phyloP scores from a whole-genome alignment of 2,329 filamentous ascomycete genomes.

The Mycosphaerella sp. region DNA sequence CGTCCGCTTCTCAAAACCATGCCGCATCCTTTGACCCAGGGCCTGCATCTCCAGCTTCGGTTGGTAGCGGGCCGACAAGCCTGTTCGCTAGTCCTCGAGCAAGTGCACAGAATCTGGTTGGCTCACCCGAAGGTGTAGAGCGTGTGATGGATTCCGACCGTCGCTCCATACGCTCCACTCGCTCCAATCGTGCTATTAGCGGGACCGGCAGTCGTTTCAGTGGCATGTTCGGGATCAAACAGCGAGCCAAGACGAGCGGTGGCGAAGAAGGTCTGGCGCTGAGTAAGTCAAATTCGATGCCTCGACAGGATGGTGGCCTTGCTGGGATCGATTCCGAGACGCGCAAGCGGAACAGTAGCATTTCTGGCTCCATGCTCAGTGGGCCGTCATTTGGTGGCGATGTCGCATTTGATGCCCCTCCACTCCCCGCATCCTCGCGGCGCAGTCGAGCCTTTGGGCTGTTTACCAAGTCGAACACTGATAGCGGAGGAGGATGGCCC shows the following conservation, averaged over 20 bases:
- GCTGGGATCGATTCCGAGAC: conserved; percentile 29
- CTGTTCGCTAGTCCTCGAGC: conserved; percentile 44
- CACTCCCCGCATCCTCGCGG: conserved; percentile 23
- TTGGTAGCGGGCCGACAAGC: conserved; percentile 39
- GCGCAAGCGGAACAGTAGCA: conserved; percentile 48
- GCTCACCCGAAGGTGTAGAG: conserved; percentile 34
- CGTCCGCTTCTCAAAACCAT: not conserved
- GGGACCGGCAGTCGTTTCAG: conserved; percentile 47
- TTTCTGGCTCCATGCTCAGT: conserved; percentile 44
- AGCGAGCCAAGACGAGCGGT: conserved; percentile 54
- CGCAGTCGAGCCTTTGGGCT: conserved; percentile 46
- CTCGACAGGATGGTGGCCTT: conserved; percentile 46
- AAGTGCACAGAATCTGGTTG: conserved; percentile 41
- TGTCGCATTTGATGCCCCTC: conserved; percentile 16
- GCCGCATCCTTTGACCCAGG: conserved; percentile 17
- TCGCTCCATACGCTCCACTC: conserved; percentile 45
- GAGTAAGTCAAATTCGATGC: conserved; percentile 62
- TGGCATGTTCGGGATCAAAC: conserved; percentile 48
- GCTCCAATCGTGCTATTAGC: conserved; percentile 43
- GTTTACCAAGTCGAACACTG: conserved; percentile 31
- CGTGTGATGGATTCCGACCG: conserved; percentile 40
- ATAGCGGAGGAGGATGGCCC: conserved; percentile 47
- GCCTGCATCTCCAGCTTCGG: conserved; percentile 40
- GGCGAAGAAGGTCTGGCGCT: conserved; percentile 60
- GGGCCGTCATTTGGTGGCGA: conserved; percentile 27